These are phyloP conservation scores for Syzygium aromaticum DNA, from an alignment of 345 rosid genomes.

Conservation along the genomic window DNA sequence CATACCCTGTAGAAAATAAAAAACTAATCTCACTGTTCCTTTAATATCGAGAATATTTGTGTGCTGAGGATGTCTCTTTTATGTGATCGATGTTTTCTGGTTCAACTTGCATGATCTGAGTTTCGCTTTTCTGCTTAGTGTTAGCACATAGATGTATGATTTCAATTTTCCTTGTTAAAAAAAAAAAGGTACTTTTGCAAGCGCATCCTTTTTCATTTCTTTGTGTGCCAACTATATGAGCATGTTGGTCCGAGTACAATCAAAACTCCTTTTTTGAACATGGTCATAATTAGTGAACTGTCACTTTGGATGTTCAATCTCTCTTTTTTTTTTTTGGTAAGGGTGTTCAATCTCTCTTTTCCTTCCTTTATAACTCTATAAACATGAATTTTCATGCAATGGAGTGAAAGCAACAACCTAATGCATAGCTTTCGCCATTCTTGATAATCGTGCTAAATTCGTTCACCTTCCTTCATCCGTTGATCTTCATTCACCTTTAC, in stretches of 20 bases:
- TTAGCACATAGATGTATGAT: background rate
- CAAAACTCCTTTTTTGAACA: background rate
- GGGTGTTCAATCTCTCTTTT: background rate
- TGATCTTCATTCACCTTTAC: conserved; percentile 58
- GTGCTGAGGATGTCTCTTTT: background rate
- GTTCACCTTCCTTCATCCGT: conserved; percentile 75
- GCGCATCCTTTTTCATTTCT: background rate
- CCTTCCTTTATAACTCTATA: background rate
- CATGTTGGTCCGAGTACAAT: background rate
- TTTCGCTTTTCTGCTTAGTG: background rate
- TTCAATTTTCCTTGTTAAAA: background rate
- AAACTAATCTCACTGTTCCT: background rate
- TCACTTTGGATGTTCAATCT: background rate
- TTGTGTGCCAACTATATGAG: background rate
- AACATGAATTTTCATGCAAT: conserved; percentile 25
- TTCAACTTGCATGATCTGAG: background rate
- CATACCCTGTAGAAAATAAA: background rate
- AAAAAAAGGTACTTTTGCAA: background rate
- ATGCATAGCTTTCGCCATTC: conserved; percentile 67
- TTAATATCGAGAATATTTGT: background rate
- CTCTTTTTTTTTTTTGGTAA: too few species aligned
- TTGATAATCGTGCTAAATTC: conserved; percentile 74
- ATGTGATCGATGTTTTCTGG: background rate
- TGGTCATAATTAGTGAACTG: background rate
- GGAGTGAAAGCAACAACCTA: conserved; percentile 88